Conservation (phyloP, 371 early-diverging fungal species). For the Nematocida major region DNA sequence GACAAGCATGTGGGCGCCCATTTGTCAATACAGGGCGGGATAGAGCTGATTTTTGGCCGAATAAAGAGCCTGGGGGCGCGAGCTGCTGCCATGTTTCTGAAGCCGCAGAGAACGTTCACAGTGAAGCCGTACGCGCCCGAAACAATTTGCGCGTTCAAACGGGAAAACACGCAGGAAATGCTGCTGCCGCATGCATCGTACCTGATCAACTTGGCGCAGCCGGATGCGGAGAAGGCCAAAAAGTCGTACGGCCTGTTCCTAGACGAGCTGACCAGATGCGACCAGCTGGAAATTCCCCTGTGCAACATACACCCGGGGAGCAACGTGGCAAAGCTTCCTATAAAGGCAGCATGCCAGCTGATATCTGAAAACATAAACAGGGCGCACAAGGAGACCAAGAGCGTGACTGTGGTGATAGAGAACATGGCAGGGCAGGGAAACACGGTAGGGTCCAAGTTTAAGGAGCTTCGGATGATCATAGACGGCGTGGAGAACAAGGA, state of each 20-base stretch:
- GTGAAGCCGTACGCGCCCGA: conserved; percentile 21
- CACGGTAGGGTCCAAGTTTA: conserved; percentile 66
- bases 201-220: conserved; percentile 69
- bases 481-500: conserved; percentile 66
- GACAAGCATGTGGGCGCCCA: conserved; percentile 62
- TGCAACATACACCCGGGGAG: conserved; percentile 71
- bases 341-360: conserved; percentile 61
- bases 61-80: conserved; percentile 54
- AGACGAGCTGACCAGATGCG: conserved; percentile 68
- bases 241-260: conserved; percentile 65
- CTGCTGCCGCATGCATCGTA: conserved; percentile 69
- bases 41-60: conserved; percentile 58
- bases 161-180: conserved; percentile 33
- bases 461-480: conserved; percentile 67
- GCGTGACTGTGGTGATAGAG: conserved; percentile 67
- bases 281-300: conserved; percentile 66
- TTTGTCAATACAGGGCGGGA: conserved; percentile 62
- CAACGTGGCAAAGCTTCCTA: conserved; percentile 64
- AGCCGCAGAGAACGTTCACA: conserved; percentile 59
- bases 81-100: conserved; percentile 64
- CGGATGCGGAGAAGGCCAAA: conserved; percentile 64
- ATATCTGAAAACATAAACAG: conserved; percentile 67
- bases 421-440: conserved; percentile 71
- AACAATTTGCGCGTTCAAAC: conserved; percentile 51
- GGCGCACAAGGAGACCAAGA: conserved; percentile 63